Conservation (phyloP, 2,329 filamentous ascomycete species). For the Amauroascus verrucosus region DNA sequence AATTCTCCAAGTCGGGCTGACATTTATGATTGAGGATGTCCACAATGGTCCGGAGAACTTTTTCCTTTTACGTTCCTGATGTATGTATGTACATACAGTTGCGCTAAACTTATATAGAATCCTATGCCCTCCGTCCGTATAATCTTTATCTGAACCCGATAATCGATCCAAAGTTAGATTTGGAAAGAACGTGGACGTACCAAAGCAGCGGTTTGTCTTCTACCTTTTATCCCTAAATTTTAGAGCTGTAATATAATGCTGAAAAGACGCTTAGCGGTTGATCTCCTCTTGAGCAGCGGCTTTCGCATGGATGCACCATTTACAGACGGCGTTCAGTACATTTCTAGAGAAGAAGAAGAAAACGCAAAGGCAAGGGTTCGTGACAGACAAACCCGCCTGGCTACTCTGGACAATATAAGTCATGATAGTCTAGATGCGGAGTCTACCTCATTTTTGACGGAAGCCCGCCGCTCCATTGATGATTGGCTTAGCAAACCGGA, state of each 20-base stretch:
- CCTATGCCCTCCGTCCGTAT: constrained; percentile 52
- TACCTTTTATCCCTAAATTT: not conserved
- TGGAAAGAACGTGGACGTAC: constrained; percentile 52
- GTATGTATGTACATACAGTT: not conserved
- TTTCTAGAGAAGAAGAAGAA: constrained; percentile 50
- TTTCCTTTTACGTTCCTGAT: not conserved
- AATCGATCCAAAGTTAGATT: constrained; percentile 41
- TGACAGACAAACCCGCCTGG: constrained; percentile 32
- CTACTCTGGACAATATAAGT: constrained; percentile 35
- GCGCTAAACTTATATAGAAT: constrained; percentile 24
- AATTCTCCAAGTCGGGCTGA: constrained; percentile 57
- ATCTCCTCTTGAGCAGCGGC: constrained; percentile 50
- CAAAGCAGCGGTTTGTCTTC: constrained; percentile 42
- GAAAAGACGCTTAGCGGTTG: constrained; percentile 37
- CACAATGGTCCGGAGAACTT: constrained; percentile 34
- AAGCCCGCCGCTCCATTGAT: constrained; percentile 38
- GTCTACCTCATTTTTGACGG: constrained; percentile 42
- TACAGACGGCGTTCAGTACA: constrained; percentile 49
- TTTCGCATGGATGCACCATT: constrained; percentile 52
- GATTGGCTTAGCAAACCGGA: constrained; percentile 34
- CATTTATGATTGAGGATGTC: constrained; percentile 50
- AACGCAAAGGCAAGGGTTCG: constrained; percentile 38
- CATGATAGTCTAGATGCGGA: constrained; percentile 45
- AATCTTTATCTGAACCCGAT: constrained; percentile 55
- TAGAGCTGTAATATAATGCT: constrained; percentile 5